A percentile compares a stretch with the other conserved stretches of the same genome.
These are phyloP conservation scores for Quercus suber DNA, from an alignment of 306 rosid species.

Conservation along the genomic window DNA sequence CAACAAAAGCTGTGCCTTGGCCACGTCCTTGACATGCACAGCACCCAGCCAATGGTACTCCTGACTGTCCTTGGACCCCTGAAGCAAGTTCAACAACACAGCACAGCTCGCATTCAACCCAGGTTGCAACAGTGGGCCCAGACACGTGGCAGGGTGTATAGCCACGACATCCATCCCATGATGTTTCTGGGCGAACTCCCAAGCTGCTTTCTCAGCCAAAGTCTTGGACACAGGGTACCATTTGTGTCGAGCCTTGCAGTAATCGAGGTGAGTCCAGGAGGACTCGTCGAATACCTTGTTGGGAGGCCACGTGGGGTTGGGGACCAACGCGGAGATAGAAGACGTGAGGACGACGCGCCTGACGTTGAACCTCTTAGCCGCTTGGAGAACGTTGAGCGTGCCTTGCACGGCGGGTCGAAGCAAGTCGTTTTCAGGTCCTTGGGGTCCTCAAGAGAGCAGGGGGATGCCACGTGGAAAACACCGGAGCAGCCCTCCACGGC, in stretches of 20 bases:
- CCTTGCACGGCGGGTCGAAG: conserved; percentile 74
- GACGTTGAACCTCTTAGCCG: conserved; percentile 41
- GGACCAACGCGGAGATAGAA: conserved; percentile 83
- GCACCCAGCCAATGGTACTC: conserved; percentile 89
- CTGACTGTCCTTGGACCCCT: conserved; percentile 67
- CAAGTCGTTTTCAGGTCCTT: conserved; percentile 50
- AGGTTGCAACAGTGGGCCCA: conserved; percentile 67
- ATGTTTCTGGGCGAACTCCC: conserved; percentile 37
- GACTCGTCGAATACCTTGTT: conserved; percentile 47
- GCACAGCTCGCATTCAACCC: conserved; percentile 75
- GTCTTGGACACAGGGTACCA: conserved; percentile 95
- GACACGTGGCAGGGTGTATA: conserved; percentile 61
- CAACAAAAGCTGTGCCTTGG: conserved; percentile 49
- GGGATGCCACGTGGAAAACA: conserved; percentile 87
- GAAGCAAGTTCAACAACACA: conserved; percentile 59
- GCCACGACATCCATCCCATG: conserved; percentile 64
- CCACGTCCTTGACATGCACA: conserved; percentile 79
- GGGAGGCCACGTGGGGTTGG: conserved; percentile 72
- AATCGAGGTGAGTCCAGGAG: conserved; percentile 80
- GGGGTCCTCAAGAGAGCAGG: conserved; percentile 79
- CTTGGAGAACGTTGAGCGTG: conserved; percentile 67
- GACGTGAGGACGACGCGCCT: conserved; percentile 81
- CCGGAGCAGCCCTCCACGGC: conserved; percentile 67
- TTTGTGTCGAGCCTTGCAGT: conserved; percentile 51
- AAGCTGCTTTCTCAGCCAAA: conserved; percentile 75